Evolutionary conservation across 371 early-diverging fungal genomes (phyloP).

Genomic region (Neoconidiobolus thromboides): DNA sequence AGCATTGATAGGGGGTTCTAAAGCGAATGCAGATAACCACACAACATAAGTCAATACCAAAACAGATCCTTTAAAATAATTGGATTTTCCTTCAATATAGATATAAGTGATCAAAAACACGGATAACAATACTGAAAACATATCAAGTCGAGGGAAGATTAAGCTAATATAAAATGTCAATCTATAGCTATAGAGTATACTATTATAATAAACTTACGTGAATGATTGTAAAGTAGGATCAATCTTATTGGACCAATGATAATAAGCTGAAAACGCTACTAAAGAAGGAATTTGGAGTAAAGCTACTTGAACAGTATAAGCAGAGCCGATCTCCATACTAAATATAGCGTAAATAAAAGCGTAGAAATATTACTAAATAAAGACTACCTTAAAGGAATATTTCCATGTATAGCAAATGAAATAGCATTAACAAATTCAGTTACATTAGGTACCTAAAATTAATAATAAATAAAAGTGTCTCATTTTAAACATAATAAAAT

Average conservation of each 20-base stretch:
- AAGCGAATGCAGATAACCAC: slow-evolving; percentile 57
- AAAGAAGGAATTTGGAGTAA: slow-evolving; percentile 83
- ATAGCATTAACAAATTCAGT: slow-evolving; percentile 96
- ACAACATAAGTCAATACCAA: slow-evolving; percentile 65
- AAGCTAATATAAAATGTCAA: slow-evolving; percentile 32
- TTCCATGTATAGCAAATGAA: slow-evolving; percentile 81
- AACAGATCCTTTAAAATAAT: slow-evolving; percentile 92
- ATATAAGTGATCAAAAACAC: slow-evolving; percentile 73
- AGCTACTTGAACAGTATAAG: slow-evolving; percentile 91
- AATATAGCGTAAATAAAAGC: background rate
- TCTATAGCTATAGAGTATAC: background rate
- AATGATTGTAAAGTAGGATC: slow-evolving; percentile 17
- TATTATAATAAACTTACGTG: slow-evolving; percentile 14
- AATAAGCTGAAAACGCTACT: slow-evolving; percentile 65
- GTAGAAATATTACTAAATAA: background rate
- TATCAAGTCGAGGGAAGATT: slow-evolving; percentile 86
- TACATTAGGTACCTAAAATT: slow-evolving; percentile 45
- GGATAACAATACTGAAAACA: slow-evolving; percentile 64
- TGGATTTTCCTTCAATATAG: slow-evolving; percentile 83
- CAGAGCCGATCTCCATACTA: slow-evolving; percentile 87
- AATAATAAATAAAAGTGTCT: background rate
- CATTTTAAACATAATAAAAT: background rate
- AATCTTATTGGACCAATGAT: slow-evolving; percentile 23
- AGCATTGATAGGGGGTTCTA: slow-evolving; percentile 12
- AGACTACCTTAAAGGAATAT: slow-evolving; percentile 60